A percentile compares a stretch with the other conserved stretches of the same genome.
Evolutionary conservation across 352 stramenopile species (phyloP).

Genomic region (Globisporangium splendens): DNA sequence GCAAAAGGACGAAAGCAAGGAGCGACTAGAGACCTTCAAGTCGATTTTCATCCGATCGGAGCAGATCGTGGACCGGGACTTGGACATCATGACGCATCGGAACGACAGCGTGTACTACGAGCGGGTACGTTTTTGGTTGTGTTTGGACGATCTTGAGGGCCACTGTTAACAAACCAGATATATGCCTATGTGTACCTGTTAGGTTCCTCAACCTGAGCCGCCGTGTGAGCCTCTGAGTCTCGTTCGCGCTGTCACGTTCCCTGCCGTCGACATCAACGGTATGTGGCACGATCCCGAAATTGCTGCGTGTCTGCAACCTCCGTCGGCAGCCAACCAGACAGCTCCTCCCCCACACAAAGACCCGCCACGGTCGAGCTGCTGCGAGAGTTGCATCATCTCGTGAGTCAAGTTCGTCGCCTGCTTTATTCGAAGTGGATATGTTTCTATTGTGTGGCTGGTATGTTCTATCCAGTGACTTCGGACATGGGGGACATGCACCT

Average conservation of each 20-base stretch:
- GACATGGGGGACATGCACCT: too few species aligned
- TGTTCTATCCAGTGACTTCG: too few species aligned
- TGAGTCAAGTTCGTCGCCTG: conserved; percentile 11
- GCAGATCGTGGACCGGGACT: conserved; percentile 60
- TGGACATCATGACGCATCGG: conserved; percentile 64
- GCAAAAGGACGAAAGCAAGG: conserved; percentile 28
- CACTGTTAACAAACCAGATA: too few species aligned
- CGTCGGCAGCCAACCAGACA: conserved; percentile 13
- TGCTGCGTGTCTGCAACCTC: conserved; percentile 29
- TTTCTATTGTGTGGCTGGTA: too few species aligned
- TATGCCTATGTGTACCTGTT: neutral
- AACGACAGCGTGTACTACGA: conserved; percentile 76
- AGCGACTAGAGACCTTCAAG: conserved; percentile 32
- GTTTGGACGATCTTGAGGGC: neutral
- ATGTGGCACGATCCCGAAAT: conserved; percentile 53
- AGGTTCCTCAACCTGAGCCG: conserved; percentile 46
- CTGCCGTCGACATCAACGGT: conserved; percentile 23
- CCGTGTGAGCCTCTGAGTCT: conserved; percentile 43
- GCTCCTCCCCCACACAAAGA: too few species aligned
- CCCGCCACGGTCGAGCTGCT: conserved; percentile 27
- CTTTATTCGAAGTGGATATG: too few species aligned
- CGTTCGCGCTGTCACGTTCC: conserved; percentile 40
- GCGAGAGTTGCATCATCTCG: conserved; percentile 37
- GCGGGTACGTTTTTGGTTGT: conserved; percentile 27
- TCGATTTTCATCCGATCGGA: conserved; percentile 49